Evolutionary conservation across 352 stramenopile genomes (phyloP).

Genomic region (Phytopythium mirpurense): DNA sequence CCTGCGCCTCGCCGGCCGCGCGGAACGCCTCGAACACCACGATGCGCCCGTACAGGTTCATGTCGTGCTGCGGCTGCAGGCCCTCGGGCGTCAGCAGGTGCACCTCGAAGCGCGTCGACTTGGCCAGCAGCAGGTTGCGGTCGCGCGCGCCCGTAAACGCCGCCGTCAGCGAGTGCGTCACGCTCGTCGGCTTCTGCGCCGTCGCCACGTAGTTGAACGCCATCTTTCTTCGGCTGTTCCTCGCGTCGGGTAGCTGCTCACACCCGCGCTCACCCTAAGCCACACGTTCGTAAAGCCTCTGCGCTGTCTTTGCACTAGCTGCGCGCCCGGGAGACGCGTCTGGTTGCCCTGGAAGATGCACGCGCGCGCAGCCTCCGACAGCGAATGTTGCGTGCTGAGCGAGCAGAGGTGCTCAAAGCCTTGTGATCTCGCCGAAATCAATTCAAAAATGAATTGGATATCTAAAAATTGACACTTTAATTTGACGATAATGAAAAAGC

Average conservation of each 20-base stretch:
- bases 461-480: no score
- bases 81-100: slow-evolving; percentile 84
- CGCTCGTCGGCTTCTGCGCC: slow-evolving; percentile 90
- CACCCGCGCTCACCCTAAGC: neutral
- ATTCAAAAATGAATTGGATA: neutral
- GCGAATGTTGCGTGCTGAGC: no score
- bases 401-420: no score
- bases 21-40: slow-evolving; percentile 86
- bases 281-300: neutral
- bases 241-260: neutral
- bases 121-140: slow-evolving; percentile 88
- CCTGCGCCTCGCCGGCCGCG: slow-evolving; percentile 58
- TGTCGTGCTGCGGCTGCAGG: slow-evolving; percentile 79
- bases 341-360: neutral
- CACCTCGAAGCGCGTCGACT: slow-evolving; percentile 87
- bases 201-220: slow-evolving; percentile 92
- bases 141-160: slow-evolving; percentile 84
- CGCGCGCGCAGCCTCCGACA: neutral
- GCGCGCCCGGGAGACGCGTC: neutral
- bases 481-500: no score
- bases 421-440: no score
- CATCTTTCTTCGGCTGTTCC: slow-evolving; percentile 22
- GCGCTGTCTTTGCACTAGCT: neutral
- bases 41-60: slow-evolving; percentile 85
- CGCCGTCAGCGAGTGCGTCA: slow-evolving; percentile 90